Evolutionary conservation across 2,329 filamentous ascomycete species (phyloP).

Genomic region (Alternaria sp.): DNA sequence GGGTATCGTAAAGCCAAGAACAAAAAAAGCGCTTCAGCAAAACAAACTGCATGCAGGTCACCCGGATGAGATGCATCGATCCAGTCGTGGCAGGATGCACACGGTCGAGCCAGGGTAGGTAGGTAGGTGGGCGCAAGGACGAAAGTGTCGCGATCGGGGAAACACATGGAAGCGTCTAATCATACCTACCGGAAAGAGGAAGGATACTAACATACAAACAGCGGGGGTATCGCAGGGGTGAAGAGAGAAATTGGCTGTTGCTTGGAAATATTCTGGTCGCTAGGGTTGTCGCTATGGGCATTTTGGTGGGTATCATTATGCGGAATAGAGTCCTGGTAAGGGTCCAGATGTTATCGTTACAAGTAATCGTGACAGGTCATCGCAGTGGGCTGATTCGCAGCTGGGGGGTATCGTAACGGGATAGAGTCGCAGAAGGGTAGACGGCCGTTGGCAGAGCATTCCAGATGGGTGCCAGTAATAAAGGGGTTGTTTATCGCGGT

Average conservation of each 20-base stretch:
- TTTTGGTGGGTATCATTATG: conserved; percentile 23
- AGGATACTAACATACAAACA: conserved; percentile 4
- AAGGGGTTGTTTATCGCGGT: conserved; percentile 17
- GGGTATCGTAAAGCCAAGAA: conserved; percentile 25
- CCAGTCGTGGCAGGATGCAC: conserved; percentile 14
- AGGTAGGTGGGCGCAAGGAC: conserved; percentile 22
- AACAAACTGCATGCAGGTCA: conserved; percentile 20
- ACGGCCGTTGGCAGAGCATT: conserved; percentile 20
- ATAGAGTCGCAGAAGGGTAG: conserved; percentile 17
- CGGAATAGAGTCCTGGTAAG: conserved; percentile 2
- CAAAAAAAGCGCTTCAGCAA: not conserved
- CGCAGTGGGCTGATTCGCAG: conserved; percentile 22
- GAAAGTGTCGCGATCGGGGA: conserved; percentile 24
- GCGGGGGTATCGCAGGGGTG: conserved; percentile 23
- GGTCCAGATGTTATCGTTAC: conserved; percentile 15
- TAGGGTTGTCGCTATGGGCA: conserved; percentile 36
- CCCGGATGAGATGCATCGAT: conserved; percentile 4
- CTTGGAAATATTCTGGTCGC: conserved; percentile 12
- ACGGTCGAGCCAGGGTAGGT: conserved; percentile 12
- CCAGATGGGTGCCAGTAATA: conserved; percentile 31
- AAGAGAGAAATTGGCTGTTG: conserved; percentile 6
- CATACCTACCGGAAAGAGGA: conserved; percentile 30
- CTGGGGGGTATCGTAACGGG: conserved; percentile 16
- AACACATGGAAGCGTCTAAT: conserved; percentile 30
- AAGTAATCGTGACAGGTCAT: conserved; percentile 20